Conservation (phyloP, 257 asterid species). For the Thymus quinquecostatus region DNA sequence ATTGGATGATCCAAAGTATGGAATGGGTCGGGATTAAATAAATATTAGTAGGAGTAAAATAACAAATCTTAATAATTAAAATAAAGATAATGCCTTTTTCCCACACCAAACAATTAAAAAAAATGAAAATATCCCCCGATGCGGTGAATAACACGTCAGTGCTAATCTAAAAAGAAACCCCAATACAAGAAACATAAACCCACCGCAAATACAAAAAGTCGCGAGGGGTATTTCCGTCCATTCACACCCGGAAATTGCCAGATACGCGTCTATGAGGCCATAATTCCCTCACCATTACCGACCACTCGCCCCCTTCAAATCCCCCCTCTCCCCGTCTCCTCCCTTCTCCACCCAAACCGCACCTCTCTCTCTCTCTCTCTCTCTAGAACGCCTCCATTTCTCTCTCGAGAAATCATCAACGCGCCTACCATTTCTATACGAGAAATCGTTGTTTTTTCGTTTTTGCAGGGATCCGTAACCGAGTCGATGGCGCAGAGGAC, state of each 20-base stretch:
- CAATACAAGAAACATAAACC: constrained; percentile 17
- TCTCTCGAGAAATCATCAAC: constrained; percentile 3
- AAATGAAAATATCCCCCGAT: background rate
- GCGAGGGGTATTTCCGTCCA: constrained; percentile 50
- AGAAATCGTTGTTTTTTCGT: too few relatives aligned
- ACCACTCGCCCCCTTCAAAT: constrained; percentile 48
- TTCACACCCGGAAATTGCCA: constrained; percentile 40
- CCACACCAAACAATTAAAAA: background rate
- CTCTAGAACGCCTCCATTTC: background rate
- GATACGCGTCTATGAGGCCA: constrained; percentile 67
- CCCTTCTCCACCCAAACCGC: constrained; percentile 28
- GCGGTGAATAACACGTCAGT: constrained; percentile 51
- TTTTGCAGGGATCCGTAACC: background rate
- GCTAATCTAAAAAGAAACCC: constrained; percentile 34
- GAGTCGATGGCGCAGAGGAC: constrained; percentile 77
- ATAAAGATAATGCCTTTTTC: background rate
- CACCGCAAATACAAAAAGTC: constrained; percentile 36
- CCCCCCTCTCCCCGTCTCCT: constrained; percentile 27
- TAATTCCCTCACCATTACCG: constrained; percentile 54
- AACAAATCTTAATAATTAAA: background rate
- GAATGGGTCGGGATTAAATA: background rate
- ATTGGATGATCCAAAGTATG: background rate
- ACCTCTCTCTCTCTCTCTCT: constrained; percentile 17
- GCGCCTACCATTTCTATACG: background rate
- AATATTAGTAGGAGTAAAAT: background rate